phyloP scores from a whole-genome alignment of 768 basidiomycete genomes.

The Trametes cinnabarina region DNA sequence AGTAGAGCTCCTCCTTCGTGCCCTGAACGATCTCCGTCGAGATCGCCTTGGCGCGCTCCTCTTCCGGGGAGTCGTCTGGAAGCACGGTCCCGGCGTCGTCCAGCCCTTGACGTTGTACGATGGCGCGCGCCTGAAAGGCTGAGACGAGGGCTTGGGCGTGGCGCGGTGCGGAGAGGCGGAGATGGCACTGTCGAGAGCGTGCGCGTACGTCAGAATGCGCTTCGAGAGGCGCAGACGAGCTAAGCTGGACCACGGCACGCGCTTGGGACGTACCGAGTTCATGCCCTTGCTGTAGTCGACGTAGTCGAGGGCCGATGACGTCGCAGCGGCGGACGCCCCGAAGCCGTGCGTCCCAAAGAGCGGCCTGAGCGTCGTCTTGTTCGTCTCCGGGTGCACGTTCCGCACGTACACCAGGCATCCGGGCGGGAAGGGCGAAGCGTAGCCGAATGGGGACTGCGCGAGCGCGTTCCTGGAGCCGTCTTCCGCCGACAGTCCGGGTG shows the following conservation, averaged over 20 bases:
- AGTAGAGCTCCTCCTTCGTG: constrained; percentile 68
- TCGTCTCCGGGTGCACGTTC: constrained; percentile 70
- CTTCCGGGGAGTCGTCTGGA: background rate
- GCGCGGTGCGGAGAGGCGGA: constrained; percentile 58
- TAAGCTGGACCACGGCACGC: no score
- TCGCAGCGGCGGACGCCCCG: background rate
- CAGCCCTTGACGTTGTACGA: constrained; percentile 49
- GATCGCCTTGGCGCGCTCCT: constrained; percentile 33
- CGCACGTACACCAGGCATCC: constrained; percentile 70
- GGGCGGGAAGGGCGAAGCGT: constrained; percentile 49
- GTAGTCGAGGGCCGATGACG: constrained; percentile 59
- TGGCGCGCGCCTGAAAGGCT: constrained; percentile 40
- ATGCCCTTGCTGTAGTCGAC: constrained; percentile 78
- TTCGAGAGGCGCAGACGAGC: no score
- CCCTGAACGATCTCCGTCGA: constrained; percentile 57
- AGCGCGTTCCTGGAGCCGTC: background rate
- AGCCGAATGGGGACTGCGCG: background rate
- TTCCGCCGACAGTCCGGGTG: no score
- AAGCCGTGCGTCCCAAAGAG: constrained; percentile 50
- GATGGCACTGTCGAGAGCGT: constrained; percentile 53
- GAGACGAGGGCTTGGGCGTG: constrained; percentile 45
- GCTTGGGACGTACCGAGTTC: constrained; percentile 66
- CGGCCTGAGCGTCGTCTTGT: constrained; percentile 73
- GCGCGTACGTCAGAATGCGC: no score
- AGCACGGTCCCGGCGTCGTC: constrained; percentile 47